These are phyloP conservation scores for Williopsis jadinii DNA, from an alignment of 1,139 yeast species.

Conservation along the genomic window DNA sequence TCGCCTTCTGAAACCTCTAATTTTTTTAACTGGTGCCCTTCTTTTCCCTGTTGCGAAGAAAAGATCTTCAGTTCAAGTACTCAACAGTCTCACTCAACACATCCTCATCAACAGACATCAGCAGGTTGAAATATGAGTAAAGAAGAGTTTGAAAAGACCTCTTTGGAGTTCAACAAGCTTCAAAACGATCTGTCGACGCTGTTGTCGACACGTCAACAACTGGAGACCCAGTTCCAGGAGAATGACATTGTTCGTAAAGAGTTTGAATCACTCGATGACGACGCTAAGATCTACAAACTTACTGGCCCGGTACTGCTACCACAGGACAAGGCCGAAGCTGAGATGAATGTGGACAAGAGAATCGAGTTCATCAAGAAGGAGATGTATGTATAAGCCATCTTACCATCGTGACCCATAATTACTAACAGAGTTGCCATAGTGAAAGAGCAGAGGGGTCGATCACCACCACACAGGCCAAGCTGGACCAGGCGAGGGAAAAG, in stretches of 20 bases:
- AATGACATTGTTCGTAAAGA: constrained; percentile 87
- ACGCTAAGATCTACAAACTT: constrained; percentile 74
- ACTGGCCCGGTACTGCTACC: constrained; percentile 92
- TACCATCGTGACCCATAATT: neutral
- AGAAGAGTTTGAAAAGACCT: constrained; percentile 22
- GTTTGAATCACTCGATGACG: constrained; percentile 52
- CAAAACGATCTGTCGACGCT: constrained; percentile 41
- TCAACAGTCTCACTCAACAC: neutral
- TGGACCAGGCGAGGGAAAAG: constrained; percentile 44
- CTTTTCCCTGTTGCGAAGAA: too few species aligned
- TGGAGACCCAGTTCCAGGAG: constrained; percentile 82
- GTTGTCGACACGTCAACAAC: constrained; percentile 54
- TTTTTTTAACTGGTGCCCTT: too few species aligned
- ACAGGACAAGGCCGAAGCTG: constrained; percentile 78
- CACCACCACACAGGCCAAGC: constrained; percentile 39
- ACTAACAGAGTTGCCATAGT: constrained; percentile 8
- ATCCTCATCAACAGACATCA: neutral
- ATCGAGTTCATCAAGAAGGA: constrained; percentile 79
- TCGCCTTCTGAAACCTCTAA: too few species aligned
- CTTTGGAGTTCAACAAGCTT: constrained; percentile 24
- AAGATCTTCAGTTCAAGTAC: too few species aligned
- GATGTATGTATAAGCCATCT: constrained; percentile 32
- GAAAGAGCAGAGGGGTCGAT: constrained; percentile 58
- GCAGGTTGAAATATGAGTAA: constrained; percentile 7
- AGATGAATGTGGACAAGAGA: constrained; percentile 76